Evolutionary conservation across 139 green algal species (phyloP).

Genomic region (Micractinium sp.): DNA sequence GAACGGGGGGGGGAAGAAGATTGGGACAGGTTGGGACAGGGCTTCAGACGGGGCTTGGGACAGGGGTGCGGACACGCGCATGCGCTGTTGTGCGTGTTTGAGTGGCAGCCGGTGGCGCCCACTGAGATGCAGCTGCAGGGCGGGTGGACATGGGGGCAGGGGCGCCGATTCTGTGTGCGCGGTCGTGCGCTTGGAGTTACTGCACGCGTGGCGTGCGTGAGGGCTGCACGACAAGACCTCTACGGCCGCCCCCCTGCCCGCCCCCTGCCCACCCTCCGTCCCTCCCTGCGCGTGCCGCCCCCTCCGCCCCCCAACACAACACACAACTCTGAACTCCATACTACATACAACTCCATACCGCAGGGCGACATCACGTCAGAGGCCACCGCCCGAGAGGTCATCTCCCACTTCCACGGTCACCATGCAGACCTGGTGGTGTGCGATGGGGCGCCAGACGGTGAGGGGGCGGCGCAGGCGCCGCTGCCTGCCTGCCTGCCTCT

Average conservation of each 20-base stretch:
- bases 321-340: too few relatives aligned
- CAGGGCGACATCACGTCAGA: slow-evolving; percentile 92
- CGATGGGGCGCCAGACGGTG: slow-evolving; percentile 94
- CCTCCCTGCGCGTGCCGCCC: too few relatives aligned
- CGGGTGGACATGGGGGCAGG: neutral
- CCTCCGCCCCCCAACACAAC: too few relatives aligned
- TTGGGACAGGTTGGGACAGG: too few relatives aligned
- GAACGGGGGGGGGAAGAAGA: neutral
- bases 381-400: slow-evolving; percentile 70
- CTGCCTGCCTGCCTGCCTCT: too few relatives aligned
- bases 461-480: neutral
- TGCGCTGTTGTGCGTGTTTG: neutral
- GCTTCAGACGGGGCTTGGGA: neutral
- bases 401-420: slow-evolving; percentile 87
- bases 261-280: too few relatives aligned
- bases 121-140: neutral
- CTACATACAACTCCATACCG: too few relatives aligned
- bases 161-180: too few relatives aligned
- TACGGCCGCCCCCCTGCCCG: too few relatives aligned
- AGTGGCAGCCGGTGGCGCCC: neutral
- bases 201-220: too few relatives aligned
- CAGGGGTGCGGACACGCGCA: neutral
- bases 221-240: too few relatives aligned
- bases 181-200: too few relatives aligned
- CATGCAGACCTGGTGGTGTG: slow-evolving; percentile 94